Base-by-base conservation (phyloP, 192 early-diverging fungal species). In the Mortierella hygrophila region DNA sequence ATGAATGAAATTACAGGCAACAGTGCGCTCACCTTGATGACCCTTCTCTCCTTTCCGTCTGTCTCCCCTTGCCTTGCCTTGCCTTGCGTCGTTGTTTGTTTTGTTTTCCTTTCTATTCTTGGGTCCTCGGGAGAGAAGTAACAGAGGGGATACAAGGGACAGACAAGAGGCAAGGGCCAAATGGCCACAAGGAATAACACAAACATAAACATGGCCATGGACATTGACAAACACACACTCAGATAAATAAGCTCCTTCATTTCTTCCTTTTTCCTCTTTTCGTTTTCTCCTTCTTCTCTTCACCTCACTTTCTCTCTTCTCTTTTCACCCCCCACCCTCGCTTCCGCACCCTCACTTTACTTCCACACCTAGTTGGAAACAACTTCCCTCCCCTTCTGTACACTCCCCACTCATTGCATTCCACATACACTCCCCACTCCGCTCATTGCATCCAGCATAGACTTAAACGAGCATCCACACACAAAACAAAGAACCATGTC, bases 401-500 rank as follows among this genome's bases (percentile, higher is more conserved):
- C n/a, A 21, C 72, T 18, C 42, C 35, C 23, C 41, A 71, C 72
- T 71, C 29, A 69, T 71, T 49, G 20, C 74, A 75, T 68, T 74
- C 65, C 32, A 21, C 46, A 68, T 63, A 75, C 68, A 40, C 69
- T 70, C 77, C 13, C 63, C 52, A 26, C 42, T 52, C 44, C 55
- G 41, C 57, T 65, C 55, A 32, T 57, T 38, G 16, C 81, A 72
- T 71, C 77, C 81, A 26, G 13, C n/a, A 47, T 63, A 77, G 9
- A 69, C 26, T 32, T 32, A 29, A 65, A 65, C 60, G 60, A 65
- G 55, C n/a, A 65, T 1, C 13, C 10, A 15, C 13, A 46, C 26
- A 32, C 60, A 65, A 29, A 77, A 72, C 23, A 72, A 44, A 52
- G 26, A 20, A 75, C 47, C 70, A 80, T 80, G 78, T 72, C 71